Conservation (phyloP, 2,329 filamentous ascomycete species). For the Exophiala bonariae region DNA sequence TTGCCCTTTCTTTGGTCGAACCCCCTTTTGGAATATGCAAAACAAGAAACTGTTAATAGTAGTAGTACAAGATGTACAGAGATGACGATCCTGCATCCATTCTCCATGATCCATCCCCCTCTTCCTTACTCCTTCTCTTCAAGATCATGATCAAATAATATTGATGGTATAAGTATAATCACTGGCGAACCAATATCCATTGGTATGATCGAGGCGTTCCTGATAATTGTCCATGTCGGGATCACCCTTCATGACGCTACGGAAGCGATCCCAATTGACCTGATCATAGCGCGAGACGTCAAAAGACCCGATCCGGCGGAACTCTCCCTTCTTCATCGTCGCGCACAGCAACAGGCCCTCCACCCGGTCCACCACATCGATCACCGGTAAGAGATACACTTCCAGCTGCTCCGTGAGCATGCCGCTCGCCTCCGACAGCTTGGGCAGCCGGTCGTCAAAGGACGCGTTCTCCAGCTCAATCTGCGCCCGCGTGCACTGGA, state of each 20-base stretch:
- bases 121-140: no score
- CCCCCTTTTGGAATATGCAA: no score
- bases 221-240: constrained; percentile 28
- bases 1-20: no score
- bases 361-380: constrained; percentile 28
- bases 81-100: no score
- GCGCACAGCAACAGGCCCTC: constrained; percentile 28
- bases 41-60: no score
- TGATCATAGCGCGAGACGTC: constrained; percentile 25
- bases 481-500: constrained; percentile 22
- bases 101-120: no score
- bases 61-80: no score
- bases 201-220: constrained; percentile 27
- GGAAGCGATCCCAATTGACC: constrained; percentile 28
- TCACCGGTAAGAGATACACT: constrained; percentile 27
- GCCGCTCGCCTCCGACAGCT: constrained; percentile 24
- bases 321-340: constrained; percentile 29
- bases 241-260: constrained; percentile 28
- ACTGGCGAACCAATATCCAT: constrained; percentile 29
- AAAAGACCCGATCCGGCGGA: constrained; percentile 26
- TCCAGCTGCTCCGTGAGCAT: constrained; percentile 27
- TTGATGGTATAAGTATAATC: constrained; percentile 31
- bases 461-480: constrained; percentile 25
- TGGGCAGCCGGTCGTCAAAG: constrained; percentile 28
- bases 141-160: constrained; percentile 26